Evolutionary conservation across 345 rosid genomes (phyloP).

Genomic region (Moringa oleifera): DNA sequence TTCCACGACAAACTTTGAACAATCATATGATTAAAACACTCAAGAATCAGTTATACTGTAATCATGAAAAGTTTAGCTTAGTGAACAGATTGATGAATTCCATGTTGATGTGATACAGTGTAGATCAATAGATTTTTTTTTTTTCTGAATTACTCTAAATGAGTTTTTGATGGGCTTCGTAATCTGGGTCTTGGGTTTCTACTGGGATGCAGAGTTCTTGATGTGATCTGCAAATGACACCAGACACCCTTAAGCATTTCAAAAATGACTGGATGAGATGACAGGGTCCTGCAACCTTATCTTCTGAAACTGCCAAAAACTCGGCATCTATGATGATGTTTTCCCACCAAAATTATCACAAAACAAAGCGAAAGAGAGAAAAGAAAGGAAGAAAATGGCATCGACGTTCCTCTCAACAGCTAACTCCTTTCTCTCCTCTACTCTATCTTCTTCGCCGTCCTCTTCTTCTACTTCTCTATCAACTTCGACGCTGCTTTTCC

Average conservation of each 20-base stretch:
- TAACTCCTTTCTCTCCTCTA: constrained; percentile 34
- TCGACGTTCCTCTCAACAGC: constrained; percentile 42
- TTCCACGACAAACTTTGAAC: too few species aligned
- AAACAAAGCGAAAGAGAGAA: constrained; percentile 12
- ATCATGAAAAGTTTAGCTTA: too few species aligned
- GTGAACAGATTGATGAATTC: too few species aligned
- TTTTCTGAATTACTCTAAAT: too few species aligned
- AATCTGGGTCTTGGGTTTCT: too few species aligned
- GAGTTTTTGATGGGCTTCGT: too few species aligned
- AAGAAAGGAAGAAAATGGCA: constrained; percentile 41
- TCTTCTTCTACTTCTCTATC: constrained; percentile 17
- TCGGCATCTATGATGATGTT: constrained; percentile 7
- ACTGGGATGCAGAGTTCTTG: too few species aligned
- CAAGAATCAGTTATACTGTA: too few species aligned
- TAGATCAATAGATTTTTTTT: too few species aligned
- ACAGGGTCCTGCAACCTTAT: constrained; percentile 41
- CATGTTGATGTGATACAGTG: too few species aligned
- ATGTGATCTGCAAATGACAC: constrained; percentile 25
- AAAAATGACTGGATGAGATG: constrained; percentile 32
- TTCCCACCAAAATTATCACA: constrained; percentile 29
- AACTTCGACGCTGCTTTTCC: constrained; percentile 10
- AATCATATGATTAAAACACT: too few species aligned
- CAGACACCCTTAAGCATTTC: constrained; percentile 17
- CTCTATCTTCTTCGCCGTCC: constrained; percentile 17
- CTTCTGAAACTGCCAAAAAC: constrained; percentile 19